phyloP scores from a whole-genome alignment of 1,284 basidiomycete species.

The Entoloma clypeatum region DNA sequence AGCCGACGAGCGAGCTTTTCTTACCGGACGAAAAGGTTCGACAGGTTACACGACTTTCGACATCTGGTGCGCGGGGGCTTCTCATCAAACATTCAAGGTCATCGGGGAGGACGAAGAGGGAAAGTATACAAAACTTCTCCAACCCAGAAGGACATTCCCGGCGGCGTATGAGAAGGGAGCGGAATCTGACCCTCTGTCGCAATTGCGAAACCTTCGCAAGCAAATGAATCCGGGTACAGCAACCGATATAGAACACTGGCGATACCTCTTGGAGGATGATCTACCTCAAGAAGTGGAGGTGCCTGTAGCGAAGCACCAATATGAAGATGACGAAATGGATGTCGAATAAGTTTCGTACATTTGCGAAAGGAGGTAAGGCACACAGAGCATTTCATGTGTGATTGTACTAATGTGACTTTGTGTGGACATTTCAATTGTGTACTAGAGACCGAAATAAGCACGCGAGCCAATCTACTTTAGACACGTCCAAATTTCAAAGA shows the following conservation, averaged over 20 bases:
- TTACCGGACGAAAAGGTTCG: no score
- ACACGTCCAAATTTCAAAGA: no score
- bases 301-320: no score
- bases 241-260: background rate
- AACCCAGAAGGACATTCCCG: constrained; percentile 1
- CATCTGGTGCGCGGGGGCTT: constrained; percentile 19
- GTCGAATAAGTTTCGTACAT: no score
- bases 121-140: constrained; percentile 5
- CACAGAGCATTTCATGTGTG: no score
- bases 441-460: no score
- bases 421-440: no score
- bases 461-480: no score
- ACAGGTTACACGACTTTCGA: constrained; percentile 17
- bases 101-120: constrained; percentile 7
- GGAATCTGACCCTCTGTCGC: background rate
- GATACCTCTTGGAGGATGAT: background rate
- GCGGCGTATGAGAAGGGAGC: constrained; percentile 1
- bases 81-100: constrained; percentile 5
- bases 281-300: background rate
- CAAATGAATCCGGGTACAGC: constrained; percentile 8
- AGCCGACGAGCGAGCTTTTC: no score
- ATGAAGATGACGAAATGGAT: no score
- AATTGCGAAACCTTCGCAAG: constrained; percentile 1
- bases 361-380: no score
- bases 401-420: no score